Conservation (phyloP, 441 rosid species). For the Adansonia gregorii region DNA sequence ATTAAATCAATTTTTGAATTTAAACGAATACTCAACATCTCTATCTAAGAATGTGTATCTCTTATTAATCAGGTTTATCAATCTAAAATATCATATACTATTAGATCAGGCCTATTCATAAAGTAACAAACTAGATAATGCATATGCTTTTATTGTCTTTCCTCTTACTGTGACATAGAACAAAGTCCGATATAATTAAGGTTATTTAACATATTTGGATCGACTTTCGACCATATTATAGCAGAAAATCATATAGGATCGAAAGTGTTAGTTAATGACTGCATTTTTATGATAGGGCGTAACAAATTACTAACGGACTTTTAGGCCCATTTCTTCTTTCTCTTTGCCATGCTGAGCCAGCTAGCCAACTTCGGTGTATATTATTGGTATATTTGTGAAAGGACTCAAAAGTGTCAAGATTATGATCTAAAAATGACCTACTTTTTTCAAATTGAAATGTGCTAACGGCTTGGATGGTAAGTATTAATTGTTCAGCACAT, state of each 20-base stretch:
- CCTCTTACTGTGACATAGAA: neutral
- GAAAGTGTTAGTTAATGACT: neutral
- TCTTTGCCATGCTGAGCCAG: neutral
- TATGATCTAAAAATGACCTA: neutral
- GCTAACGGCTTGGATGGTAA: neutral
- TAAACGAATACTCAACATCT: no score
- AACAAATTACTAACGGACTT: neutral
- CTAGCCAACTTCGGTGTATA: neutral
- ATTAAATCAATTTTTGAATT: no score
- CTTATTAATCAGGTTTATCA: no score
- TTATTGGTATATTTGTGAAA: neutral
- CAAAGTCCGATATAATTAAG: neutral
- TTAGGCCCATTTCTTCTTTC: neutral
- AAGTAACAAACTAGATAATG: neutral
- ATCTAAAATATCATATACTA: neutral
- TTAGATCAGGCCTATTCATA: neutral
- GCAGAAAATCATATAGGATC: neutral
- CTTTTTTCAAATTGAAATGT: neutral
- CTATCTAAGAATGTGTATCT: no score
- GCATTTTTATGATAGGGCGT: neutral
- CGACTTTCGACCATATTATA: neutral
- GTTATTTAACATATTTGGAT: neutral
- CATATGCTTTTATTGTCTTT: neutral
- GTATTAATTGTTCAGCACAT: neutral
- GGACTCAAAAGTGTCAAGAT: neutral